Conservation (phyloP, 2,329 filamentous ascomycete species). For the Scedosporium aurantiacum region DNA sequence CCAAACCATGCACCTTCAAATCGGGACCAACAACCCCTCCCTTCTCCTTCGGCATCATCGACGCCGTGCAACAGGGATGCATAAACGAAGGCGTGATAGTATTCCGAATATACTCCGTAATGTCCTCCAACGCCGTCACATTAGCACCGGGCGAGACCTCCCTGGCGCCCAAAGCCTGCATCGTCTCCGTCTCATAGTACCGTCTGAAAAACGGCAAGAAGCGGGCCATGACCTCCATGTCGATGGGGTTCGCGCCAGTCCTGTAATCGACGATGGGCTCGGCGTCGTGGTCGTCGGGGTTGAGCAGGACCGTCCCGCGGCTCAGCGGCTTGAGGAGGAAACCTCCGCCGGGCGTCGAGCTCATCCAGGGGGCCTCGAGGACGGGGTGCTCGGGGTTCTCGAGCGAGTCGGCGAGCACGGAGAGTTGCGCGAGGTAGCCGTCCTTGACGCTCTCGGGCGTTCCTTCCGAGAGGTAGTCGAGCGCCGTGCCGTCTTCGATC, state of each 20-base stretch:
- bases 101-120: constrained; percentile 13
- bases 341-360: constrained; percentile 11
- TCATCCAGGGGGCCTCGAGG: constrained; percentile 20
- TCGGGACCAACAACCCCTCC: constrained; percentile 24
- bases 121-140: constrained; percentile 11
- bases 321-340: constrained; percentile 23
- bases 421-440: constrained; percentile 17
- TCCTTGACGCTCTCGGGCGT: constrained; percentile 13
- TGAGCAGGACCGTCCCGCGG: constrained; percentile 21
- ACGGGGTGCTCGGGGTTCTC: constrained; percentile 18
- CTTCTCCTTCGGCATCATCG: constrained; percentile 29
- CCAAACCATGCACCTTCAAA: constrained; percentile 22
- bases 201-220: constrained; percentile 19
- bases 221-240: constrained; percentile 22
- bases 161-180: constrained; percentile 3
- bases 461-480: constrained; percentile 11
- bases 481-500: constrained; percentile 13
- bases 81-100: constrained; percentile 25
- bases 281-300: constrained; percentile 13
- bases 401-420: constrained; percentile 15
- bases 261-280: constrained; percentile 22
- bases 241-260: constrained; percentile 23
- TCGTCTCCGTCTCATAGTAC: constrained; percentile 11
- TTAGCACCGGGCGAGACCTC: constrained; percentile 18
- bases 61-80: constrained; percentile 30